phyloP scores from a whole-genome alignment of 179 eudicot species.

The Beta corolliflora region DNA sequence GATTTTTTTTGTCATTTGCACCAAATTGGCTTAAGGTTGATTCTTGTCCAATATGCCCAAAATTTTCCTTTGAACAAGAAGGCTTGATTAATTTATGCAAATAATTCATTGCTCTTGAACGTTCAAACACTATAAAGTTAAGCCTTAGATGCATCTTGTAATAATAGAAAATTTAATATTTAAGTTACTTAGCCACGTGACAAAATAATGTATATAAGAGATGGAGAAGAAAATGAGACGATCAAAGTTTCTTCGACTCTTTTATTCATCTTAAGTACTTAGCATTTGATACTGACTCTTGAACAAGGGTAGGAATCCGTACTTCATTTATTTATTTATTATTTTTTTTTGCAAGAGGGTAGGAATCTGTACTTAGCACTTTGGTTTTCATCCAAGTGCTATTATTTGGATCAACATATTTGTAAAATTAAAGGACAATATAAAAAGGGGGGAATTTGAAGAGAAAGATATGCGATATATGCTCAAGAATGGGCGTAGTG shows the following conservation, averaged over 20 bases:
- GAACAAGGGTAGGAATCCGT: not conserved
- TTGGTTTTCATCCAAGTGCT: not conserved
- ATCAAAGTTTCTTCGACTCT: not conserved
- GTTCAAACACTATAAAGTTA: not conserved
- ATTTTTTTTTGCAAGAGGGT: too few species aligned
- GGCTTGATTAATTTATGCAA: not conserved
- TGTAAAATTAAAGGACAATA: not conserved
- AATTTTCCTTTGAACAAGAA: not conserved
- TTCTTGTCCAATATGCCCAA: not conserved
- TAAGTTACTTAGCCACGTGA: not conserved
- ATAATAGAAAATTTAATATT: not conserved
- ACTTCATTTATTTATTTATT: too few species aligned
- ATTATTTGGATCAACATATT: not conserved
- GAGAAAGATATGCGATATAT: not conserved
- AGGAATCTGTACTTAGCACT: not conserved
- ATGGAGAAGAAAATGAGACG: not conserved
- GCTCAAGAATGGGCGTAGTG: not conserved
- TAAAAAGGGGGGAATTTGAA: not conserved
- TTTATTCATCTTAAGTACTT: not conserved
- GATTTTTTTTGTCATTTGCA: not conserved
- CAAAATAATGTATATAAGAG: not conserved
- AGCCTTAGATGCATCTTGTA: not conserved
- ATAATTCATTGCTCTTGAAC: not conserved
- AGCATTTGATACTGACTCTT: not conserved
- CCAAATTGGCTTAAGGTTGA: not conserved